Evolutionary conservation across 768 basidiomycete genomes (phyloP).

Genomic region (Termitomyces sp.): DNA sequence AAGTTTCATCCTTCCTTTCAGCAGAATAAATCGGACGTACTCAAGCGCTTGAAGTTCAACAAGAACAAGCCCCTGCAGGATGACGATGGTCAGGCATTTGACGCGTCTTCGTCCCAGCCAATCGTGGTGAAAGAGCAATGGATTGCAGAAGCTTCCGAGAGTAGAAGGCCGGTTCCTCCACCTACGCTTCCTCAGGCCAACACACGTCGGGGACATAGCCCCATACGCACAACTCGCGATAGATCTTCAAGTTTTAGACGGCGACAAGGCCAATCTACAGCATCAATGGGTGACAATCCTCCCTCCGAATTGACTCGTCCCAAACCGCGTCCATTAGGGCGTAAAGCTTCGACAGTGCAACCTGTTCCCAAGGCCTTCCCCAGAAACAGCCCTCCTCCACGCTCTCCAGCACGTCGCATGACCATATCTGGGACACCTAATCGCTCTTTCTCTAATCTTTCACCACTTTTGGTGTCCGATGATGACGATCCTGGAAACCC

Average conservation of each 20-base stretch:
- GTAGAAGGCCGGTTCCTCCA: not conserved
- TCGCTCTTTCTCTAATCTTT: not conserved
- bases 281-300: not conserved
- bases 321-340: conserved; percentile 12
- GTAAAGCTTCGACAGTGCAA: not conserved
- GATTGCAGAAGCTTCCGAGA: not conserved
- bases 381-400: not conserved
- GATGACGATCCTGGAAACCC: not conserved
- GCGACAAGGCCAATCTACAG: not conserved
- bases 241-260: conserved; percentile 1
- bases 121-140: not conserved
- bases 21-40: conserved; percentile 1
- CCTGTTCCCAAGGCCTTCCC: not conserved
- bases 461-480: not conserved
- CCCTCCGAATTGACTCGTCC: conserved; percentile 6
- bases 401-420: conserved; percentile 12
- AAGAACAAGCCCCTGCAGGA: conserved; percentile 25
- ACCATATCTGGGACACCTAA: conserved; percentile 5
- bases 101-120: conserved; percentile 1
- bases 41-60: conserved; percentile 29
- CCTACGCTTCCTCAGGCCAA: not conserved
- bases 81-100: not conserved
- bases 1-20: not conserved
- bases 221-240: not conserved
- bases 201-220: conserved; percentile 1